Conservation (phyloP, 2,329 filamentous ascomycete genomes). For the Leptoxyphium fumago region DNA sequence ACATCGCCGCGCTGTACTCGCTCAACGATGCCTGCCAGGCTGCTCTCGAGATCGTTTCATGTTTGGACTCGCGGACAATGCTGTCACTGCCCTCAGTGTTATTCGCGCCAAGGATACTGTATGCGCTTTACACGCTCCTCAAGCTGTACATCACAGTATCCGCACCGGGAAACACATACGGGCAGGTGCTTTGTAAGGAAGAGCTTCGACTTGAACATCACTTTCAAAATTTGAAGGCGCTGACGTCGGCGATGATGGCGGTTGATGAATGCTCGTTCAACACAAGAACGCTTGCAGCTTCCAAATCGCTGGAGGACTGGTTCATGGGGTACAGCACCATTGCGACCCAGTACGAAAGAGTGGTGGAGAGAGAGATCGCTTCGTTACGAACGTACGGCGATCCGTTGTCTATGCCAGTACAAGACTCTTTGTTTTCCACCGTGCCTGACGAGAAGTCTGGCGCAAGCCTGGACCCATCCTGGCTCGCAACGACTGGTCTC, state of each 20-base stretch:
- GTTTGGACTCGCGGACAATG: constrained; percentile 5
- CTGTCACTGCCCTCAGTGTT: constrained; percentile 10
- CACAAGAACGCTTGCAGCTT: not conserved
- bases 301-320: not conserved
- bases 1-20: constrained; percentile 11
- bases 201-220: constrained; percentile 14
- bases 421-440: too few species aligned
- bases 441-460: too few species aligned
- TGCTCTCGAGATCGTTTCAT: constrained; percentile 10
- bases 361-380: not conserved
- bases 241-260: constrained; percentile 1
- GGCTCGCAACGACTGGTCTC: too few species aligned
- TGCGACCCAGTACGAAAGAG: not conserved
- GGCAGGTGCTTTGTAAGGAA: constrained; percentile 11
- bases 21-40: constrained; percentile 10
- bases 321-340: not conserved
- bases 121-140: constrained; percentile 12
- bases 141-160: constrained; percentile 15
- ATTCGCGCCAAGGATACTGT: constrained; percentile 11
- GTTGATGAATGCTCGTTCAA: constrained; percentile 3
- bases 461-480: too few species aligned
- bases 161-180: constrained; percentile 12
- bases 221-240: constrained; percentile 9
- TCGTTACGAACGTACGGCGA: too few species aligned
- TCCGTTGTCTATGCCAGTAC: too few species aligned